Evolutionary conservation across 2,329 filamentous ascomycete genomes (phyloP).

Genomic region (Sarocladium kiliense): DNA sequence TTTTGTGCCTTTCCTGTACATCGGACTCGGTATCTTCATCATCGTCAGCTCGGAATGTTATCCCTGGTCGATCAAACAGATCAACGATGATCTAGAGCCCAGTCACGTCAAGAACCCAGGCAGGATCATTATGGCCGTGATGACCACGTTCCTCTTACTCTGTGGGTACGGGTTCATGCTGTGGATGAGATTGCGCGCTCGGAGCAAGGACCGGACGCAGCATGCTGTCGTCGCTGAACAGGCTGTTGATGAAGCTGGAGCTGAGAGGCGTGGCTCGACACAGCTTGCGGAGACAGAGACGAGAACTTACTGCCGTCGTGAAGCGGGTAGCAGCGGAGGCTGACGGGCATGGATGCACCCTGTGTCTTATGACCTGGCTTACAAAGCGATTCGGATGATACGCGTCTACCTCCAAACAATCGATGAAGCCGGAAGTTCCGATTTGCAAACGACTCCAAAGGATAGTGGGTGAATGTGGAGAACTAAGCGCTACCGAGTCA

Average conservation of each 20-base stretch:
- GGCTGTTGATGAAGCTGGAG: background rate
- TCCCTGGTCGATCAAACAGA: slow-evolving; percentile 26
- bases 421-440: background rate
- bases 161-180: slow-evolving; percentile 12
- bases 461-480: background rate
- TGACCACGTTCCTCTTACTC: slow-evolving; percentile 13
- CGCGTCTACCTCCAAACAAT: background rate
- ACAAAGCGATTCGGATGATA: background rate
- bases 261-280: background rate
- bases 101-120: slow-evolving; percentile 8
- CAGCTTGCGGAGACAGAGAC: background rate
- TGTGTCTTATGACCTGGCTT: background rate
- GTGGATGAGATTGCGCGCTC: slow-evolving; percentile 11
- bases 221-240: background rate
- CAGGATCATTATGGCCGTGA: slow-evolving; percentile 13
- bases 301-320: background rate
- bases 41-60: slow-evolving; percentile 26
- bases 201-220: background rate
- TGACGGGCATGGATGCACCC: background rate
- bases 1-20: slow-evolving; percentile 25
- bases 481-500: background rate
- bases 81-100: slow-evolving; percentile 16
- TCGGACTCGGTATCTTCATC: slow-evolving; percentile 27
- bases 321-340: background rate
- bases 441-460: background rate